Conservation (phyloP, 129 eudicot genomes). For the Calendula officinalis region DNA sequence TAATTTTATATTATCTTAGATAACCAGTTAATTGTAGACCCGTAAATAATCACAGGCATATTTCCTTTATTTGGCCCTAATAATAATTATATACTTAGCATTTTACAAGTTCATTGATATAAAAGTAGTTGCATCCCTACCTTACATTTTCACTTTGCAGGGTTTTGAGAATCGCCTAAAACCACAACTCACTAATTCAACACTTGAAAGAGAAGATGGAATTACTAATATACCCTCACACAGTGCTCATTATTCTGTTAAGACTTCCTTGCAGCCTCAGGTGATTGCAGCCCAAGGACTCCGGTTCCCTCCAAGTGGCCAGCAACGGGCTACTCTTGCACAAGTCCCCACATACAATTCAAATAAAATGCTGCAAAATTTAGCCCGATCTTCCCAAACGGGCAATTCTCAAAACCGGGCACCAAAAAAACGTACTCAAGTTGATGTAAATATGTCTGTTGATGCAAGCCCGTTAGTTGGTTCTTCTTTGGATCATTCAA, state of each 20-base stretch:
- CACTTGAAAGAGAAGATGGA: constrained; percentile 51
- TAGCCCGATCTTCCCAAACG: constrained; percentile 19
- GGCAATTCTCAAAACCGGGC: constrained; percentile 34
- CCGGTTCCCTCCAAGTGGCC: constrained; percentile 33
- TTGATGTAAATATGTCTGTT: constrained; percentile 17
- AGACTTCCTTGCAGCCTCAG: constrained; percentile 41
- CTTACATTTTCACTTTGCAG: constrained; percentile 39
- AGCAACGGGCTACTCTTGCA: constrained; percentile 36
- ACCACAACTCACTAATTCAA: constrained; percentile 36
- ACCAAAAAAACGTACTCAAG: too few species aligned
- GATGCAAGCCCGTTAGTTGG: constrained; percentile 27
- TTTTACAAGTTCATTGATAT: background rate
- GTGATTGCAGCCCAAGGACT: constrained; percentile 22
- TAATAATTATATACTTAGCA: background rate
- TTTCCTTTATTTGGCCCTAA: too few species aligned
- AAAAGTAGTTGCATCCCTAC: constrained; percentile 4
- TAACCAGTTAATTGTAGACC: too few species aligned
- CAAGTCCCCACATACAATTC: constrained; percentile 18
- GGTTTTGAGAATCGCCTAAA: constrained; percentile 39
- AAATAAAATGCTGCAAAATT: constrained; percentile 28
- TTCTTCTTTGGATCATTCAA: constrained; percentile 43
- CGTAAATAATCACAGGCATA: too few species aligned
- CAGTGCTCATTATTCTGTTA: too few species aligned
- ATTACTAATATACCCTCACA: too few species aligned
- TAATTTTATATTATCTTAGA: too few species aligned